Conservation (phyloP, 2,329 filamentous ascomycete genomes). For the Botrytis cinerea region DNA sequence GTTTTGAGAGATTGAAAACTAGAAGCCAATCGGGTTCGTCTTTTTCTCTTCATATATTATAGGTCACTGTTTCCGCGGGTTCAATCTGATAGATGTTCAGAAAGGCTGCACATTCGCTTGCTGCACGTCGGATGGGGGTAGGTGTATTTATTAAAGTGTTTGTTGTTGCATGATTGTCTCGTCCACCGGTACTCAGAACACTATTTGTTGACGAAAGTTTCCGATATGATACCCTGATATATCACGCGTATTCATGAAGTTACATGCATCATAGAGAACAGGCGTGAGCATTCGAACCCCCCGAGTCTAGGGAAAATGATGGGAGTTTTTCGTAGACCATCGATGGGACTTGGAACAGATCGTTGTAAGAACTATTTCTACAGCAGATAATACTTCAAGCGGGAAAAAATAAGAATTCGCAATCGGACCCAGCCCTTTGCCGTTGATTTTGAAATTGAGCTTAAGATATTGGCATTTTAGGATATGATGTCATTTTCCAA, state of each 20-base stretch:
- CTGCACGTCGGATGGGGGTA: not conserved
- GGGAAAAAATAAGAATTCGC: not conserved
- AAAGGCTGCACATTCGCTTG: too few species aligned
- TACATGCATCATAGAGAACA: slow-evolving; percentile 15
- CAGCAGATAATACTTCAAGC: not conserved
- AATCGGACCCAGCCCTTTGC: slow-evolving; percentile 34
- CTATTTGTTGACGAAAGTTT: slow-evolving; percentile 40
- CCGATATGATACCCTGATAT: not conserved
- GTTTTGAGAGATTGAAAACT: slow-evolving; percentile 51
- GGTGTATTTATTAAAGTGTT: slow-evolving; percentile 38
- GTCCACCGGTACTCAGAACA: slow-evolving; percentile 24
- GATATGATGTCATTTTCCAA: slow-evolving; percentile 43
- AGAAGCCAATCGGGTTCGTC: slow-evolving; percentile 32
- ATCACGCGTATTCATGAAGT: not conserved
- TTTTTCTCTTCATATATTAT: slow-evolving; percentile 24
- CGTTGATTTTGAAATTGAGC: slow-evolving; percentile 18
- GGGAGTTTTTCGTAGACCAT: slow-evolving; percentile 24
- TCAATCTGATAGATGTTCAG: not conserved
- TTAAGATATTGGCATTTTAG: not conserved
- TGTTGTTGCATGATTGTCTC: slow-evolving; percentile 30
- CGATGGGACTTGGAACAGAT: not conserved
- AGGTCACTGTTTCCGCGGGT: not conserved
- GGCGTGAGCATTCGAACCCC: slow-evolving; percentile 42
- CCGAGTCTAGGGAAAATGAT: slow-evolving; percentile 46
- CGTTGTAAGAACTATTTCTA: not conserved